Base-by-base conservation (phyloP, 2,329 filamentous ascomycete genomes). In the Xylariaceae sp. region DNA sequence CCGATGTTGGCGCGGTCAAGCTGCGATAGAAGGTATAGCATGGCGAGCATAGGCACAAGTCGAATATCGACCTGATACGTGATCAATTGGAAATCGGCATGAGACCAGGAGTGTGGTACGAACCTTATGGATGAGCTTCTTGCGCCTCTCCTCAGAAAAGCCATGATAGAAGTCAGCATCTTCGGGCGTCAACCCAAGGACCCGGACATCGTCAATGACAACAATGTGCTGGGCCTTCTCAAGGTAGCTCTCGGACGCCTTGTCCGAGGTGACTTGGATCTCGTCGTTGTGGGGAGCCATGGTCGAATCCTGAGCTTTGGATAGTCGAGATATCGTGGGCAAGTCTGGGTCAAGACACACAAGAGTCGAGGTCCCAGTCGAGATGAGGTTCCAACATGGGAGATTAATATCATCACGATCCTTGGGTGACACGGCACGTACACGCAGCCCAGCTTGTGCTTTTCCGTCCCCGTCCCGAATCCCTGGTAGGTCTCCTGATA, bases 1-100 rank as follows among this genome's bases (percentile, higher is more conserved):
- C 76, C 72, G 42, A 75, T 69, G 47, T 75, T 72, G 49, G 59
- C 51, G 30, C 30, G 30, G 30, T 32, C 30, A 17, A 32, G 6
- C 13, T n/a, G 16, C 13, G 30, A 32, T n/a, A 32, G 16, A 4
- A 32, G 13, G 30, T 32, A 32, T 7, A 32, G 12, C 7, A 32
- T 4, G 6, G 16, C 12, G 30, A 32, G 30, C 19, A 37, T 37
- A 18, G 35, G 35, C 12, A 26, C 19, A 18, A 37, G 19, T 8
- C 24, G 22, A 38, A 37, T n/a, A n/a, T 37, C 35, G 35, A 37
- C 19, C 35, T 37, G 18, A 7, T 8, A 15, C 17, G 32, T 18
- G 3, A 3, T 7, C 17, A 7, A 11, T 13, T 18, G 15, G 8
- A 18, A 34, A 12, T 9, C 17, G 6, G 15, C 15, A 34, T 6